phyloP scores from a whole-genome alignment of 169 alveolate genomes.

The Perkinsus marinus region DNA sequence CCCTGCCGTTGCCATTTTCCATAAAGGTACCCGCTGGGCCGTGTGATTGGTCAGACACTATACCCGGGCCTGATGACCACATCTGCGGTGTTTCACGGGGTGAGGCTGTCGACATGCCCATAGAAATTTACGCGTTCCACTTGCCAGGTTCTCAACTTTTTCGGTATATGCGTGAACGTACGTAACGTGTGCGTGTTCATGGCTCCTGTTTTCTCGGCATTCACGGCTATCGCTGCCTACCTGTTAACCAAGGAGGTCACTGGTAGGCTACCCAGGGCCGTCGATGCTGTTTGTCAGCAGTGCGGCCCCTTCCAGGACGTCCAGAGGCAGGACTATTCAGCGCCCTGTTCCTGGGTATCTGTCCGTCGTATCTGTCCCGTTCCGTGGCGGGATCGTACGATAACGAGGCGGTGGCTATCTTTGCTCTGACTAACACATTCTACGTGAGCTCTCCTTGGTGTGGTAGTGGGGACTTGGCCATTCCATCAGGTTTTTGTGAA shows the following conservation, averaged over 20 bases:
- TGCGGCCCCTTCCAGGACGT: neutral
- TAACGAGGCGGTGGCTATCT: constrained; percentile 94
- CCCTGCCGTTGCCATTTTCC: constrained; percentile 21
- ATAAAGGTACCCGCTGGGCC: constrained; percentile 96
- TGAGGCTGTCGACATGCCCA: constrained; percentile 13
- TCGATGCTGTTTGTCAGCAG: neutral
- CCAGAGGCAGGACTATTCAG: constrained; percentile 84
- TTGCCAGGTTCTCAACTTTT: neutral
- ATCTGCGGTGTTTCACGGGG: constrained; percentile 60
- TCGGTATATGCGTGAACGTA: constrained; percentile 50
- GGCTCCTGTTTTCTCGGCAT: constrained; percentile 88
- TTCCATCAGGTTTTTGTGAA: constrained; percentile 50
- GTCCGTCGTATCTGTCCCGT: constrained; percentile 90
- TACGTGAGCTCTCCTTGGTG: constrained; percentile 27
- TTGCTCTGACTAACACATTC: constrained; percentile 82
- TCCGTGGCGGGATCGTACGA: constrained; percentile 95
- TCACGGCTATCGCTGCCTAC: constrained; percentile 81
- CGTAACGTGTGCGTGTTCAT: constrained; percentile 86
- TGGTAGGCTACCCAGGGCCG: neutral
- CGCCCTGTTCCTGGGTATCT: constrained; percentile 85
- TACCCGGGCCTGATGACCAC: constrained; percentile 96
- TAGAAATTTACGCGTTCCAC: constrained; percentile 19
- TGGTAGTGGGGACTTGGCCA: neutral
- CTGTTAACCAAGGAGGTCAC: constrained; percentile 62
- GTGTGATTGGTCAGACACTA: constrained; percentile 92